Conservation (phyloP, 495 filamentous ascomycete genomes). For the Penicillium herquei region DNA sequence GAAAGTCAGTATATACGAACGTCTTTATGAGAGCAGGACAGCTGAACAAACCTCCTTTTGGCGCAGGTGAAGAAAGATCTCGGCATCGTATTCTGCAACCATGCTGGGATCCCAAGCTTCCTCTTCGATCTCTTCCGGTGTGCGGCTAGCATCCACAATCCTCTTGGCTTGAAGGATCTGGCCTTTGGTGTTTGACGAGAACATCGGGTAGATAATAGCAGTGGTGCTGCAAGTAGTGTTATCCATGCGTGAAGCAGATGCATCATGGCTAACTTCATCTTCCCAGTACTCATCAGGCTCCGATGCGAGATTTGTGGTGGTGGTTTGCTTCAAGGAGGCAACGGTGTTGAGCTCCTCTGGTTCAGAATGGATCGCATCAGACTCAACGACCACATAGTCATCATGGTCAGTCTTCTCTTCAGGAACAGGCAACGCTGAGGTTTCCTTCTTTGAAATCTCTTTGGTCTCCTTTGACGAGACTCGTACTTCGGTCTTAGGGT, state of each 20-base stretch:
- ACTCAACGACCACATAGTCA: background rate
- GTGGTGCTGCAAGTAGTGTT: slow-evolving; percentile 76
- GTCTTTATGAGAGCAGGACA: background rate
- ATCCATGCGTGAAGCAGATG: slow-evolving; percentile 74
- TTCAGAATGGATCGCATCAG: slow-evolving; percentile 16
- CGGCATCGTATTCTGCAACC: slow-evolving; percentile 94
- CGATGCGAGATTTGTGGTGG: slow-evolving; percentile 7
- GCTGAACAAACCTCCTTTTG: slow-evolving; percentile 73
- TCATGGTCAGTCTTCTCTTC: background rate
- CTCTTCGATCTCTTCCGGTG: slow-evolving; percentile 71
- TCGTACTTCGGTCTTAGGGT: slow-evolving; percentile 11
- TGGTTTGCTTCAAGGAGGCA: slow-evolving; percentile 6
- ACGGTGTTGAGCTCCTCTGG: slow-evolving; percentile 16
- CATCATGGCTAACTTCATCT: slow-evolving; percentile 59
- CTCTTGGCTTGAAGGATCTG: slow-evolving; percentile 70
- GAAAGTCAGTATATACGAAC: too few species aligned
- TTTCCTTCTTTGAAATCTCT: background rate
- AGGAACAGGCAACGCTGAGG: background rate
- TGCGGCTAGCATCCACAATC: slow-evolving; percentile 60
- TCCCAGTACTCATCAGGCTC: slow-evolving; percentile 70
- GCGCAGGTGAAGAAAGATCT: slow-evolving; percentile 91
- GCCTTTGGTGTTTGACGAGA: slow-evolving; percentile 23
- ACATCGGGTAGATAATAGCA: slow-evolving; percentile 68
- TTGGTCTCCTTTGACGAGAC: slow-evolving; percentile 4
- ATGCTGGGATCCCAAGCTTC: slow-evolving; percentile 94